Evolutionary conservation across 192 early-diverging fungal genomes (phyloP), one percentile per base, ranked within the genome.

Genomic region (Polychytrium aggregatum): DNA sequence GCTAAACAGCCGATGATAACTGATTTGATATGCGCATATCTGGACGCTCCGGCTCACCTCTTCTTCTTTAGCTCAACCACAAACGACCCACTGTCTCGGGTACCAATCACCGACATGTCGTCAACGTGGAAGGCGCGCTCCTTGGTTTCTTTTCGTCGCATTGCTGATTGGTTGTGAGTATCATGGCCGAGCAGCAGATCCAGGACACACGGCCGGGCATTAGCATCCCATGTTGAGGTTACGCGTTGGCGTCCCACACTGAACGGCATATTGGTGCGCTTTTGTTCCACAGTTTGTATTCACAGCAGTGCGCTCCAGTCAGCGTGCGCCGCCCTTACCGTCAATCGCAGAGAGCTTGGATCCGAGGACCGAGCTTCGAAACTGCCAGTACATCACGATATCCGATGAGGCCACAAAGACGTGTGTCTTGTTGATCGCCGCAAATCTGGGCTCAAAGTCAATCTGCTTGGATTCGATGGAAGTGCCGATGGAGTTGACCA

Each of bases 401-500:
- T 70, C 71, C 9, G 55, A 36, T 14, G 65, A 69, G 1, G 71
- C 68, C 14, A 62, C 57, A 38, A 74, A 45, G 10, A 63, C 71
- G 44, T 61, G 42, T 0, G 48, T 59, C 41, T 70, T 74, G 27
- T 61, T 74, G 36, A 78, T 65, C 4, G 44, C 38, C 0, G 50
- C 65, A 24, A 47, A 63, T 37, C 57, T 64, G 0, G 75, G 75
- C 38, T 63, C 65, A 46, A 74, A 78, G 18, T 64, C 62, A 4
- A 78, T 53, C n/a, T 63, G 50, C 38, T 75, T 72, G 0, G 63
- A 62, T 47, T 78, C 71, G 22, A 71, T 46, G 2, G 71, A 51
- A 2, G 68, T 74, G 25, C 75, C 75, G 53, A 78, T 78, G 8
- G 75, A 51, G 46, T 78, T 78, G n/a, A 48, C 48, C 24, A 78